These are phyloP conservation scores for Spinellus fusiger DNA, from an alignment of 192 early-diverging fungal genomes.

Conservation along the genomic window DNA sequence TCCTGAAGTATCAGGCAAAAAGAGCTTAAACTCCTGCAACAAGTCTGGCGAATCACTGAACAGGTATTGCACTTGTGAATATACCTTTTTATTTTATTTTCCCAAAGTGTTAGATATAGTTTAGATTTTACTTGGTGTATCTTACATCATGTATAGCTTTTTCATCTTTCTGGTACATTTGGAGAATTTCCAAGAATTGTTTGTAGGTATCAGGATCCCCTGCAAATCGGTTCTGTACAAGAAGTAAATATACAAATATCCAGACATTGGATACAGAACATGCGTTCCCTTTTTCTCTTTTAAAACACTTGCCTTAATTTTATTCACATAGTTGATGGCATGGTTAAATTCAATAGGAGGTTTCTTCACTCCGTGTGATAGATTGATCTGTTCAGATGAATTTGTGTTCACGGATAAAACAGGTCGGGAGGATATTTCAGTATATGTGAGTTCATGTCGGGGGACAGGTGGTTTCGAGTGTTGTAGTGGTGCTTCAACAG, in stretches of 20 bases:
- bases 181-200: slow-evolving; percentile 95
- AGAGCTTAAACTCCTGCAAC: slow-evolving; percentile 97
- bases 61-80: slow-evolving; percentile 86
- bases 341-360: slow-evolving; percentile 94
- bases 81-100: slow-evolving; percentile 53
- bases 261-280: background rate
- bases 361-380: slow-evolving; percentile 40
- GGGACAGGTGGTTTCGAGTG: background rate
- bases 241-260: slow-evolving; percentile 1
- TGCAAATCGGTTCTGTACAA: slow-evolving; percentile 77
- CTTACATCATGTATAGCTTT: slow-evolving; percentile 90
- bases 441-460: too few species aligned
- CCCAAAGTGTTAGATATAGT: background rate
- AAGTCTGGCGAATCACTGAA: slow-evolving; percentile 86
- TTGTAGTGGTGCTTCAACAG: background rate
- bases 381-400: slow-evolving; percentile 21
- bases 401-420: slow-evolving; percentile 9
- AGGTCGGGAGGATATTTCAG: slow-evolving; percentile 20
- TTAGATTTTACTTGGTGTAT: background rate
- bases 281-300: too few species aligned
- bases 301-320: slow-evolving; percentile 94
- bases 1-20: slow-evolving; percentile 85
- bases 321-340: slow-evolving; percentile 99
- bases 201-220: slow-evolving; percentile 94
- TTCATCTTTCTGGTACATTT: slow-evolving; percentile 95